phyloP scores from a whole-genome alignment of 2,329 filamentous ascomycete genomes.

The Ceratocystis alfenasii region DNA sequence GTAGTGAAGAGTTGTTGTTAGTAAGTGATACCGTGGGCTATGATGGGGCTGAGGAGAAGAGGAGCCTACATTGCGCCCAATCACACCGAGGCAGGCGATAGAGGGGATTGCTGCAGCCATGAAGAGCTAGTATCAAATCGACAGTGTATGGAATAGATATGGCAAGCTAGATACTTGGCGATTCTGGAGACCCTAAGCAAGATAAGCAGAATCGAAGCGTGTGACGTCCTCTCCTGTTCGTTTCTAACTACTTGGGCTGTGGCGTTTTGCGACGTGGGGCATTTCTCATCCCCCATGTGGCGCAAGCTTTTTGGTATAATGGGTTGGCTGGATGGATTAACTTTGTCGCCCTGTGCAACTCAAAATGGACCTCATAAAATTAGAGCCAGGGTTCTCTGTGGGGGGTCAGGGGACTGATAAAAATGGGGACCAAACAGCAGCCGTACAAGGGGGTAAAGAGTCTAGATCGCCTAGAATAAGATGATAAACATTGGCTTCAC shows the following conservation, averaged over 20 bases:
- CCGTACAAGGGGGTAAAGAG: background rate
- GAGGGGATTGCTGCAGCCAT: constrained; percentile 58
- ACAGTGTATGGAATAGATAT: background rate
- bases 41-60: background rate
- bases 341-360: constrained; percentile 3
- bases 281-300: background rate
- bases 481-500: background rate
- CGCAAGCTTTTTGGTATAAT: background rate
- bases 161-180: background rate
- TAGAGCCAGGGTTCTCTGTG: background rate
- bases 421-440: background rate
- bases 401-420: background rate
- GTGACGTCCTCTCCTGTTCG: background rate
- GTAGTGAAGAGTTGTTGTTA: constrained; percentile 13
- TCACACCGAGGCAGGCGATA: constrained; percentile 86
- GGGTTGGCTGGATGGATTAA: background rate
- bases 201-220: background rate
- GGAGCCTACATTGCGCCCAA: constrained; percentile 70
- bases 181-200: too few relatives aligned
- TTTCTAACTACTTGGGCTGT: background rate
- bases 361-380: constrained; percentile 10
- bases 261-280: background rate
- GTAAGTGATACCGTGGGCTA: background rate
- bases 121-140: constrained; percentile 20
- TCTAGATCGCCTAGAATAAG: constrained; percentile 7